Percentiles rank a stretch among this genome's conserved stretches.
phyloP scores from a whole-genome alignment of 169 alveolate genomes.

The Blepharisma undulans region DNA sequence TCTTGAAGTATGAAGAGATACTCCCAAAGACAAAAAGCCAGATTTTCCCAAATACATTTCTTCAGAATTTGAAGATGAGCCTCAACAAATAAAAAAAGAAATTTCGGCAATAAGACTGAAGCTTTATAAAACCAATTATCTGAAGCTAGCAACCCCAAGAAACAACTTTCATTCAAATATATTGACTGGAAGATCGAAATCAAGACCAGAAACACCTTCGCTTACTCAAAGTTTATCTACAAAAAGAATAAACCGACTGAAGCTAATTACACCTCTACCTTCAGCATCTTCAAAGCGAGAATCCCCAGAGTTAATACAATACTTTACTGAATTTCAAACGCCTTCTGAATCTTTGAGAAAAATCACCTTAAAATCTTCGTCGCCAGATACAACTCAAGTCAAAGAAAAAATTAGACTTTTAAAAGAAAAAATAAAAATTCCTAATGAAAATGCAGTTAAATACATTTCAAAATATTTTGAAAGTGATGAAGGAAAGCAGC shows the following conservation, averaged over 20 bases:
- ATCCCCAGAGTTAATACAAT: not conserved
- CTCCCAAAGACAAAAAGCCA: not conserved
- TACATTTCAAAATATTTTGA: not conserved
- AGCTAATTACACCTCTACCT: not conserved
- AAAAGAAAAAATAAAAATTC: not conserved
- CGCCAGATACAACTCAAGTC: not conserved
- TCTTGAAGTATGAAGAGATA: not conserved
- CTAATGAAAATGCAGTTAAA: not conserved
- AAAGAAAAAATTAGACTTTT: not conserved
- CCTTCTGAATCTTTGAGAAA: not conserved
- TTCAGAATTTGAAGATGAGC: not conserved
- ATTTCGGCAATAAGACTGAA: not conserved
- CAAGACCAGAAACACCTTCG: not conserved
- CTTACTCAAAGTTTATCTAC: not conserved
- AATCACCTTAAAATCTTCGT: not conserved
- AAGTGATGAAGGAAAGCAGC: not conserved
- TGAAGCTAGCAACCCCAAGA: not conserved
- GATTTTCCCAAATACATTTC: not conserved
- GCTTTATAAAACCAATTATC: not conserved
- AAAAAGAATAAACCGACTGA: not conserved
- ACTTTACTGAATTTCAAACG: not conserved
- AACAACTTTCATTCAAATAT: not conserved
- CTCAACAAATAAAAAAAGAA: not conserved
- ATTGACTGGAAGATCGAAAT: not conserved
- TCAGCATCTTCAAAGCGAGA: not conserved